Evolutionary conservation across 2,329 filamentous ascomycete genomes (phyloP).

Genomic region (Alternaria solani): DNA sequence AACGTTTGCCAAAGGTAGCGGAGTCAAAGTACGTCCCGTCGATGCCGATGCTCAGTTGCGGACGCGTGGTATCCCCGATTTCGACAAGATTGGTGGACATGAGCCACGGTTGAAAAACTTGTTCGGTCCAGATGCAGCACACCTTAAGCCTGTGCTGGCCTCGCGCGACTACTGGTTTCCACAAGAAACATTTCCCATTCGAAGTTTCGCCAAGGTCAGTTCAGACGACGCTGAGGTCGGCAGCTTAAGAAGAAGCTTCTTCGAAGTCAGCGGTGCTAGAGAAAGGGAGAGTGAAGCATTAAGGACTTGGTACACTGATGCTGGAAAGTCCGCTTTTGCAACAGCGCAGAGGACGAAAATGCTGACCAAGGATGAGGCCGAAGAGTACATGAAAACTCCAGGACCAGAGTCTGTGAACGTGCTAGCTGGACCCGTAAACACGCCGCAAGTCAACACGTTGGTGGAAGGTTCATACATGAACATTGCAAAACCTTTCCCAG

Average conservation of each 20-base stretch:
- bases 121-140: slow-evolving; percentile 61
- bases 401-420: slow-evolving; percentile 50
- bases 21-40: slow-evolving; percentile 20
- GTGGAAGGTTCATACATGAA: slow-evolving; percentile 54
- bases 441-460: slow-evolving; percentile 56
- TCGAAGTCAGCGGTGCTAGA: slow-evolving; percentile 52
- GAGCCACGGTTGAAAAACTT: slow-evolving; percentile 57
- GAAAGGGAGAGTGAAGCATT: slow-evolving; percentile 56
- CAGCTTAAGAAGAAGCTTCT: slow-evolving; percentile 56
- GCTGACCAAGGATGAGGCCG: slow-evolving; percentile 50
- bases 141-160: slow-evolving; percentile 58
- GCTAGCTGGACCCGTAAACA: slow-evolving; percentile 59
- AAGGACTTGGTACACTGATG: slow-evolving; percentile 63
- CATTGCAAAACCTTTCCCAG: slow-evolving; percentile 51
- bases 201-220: slow-evolving; percentile 15
- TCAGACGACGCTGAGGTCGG: slow-evolving; percentile 16
- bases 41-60: slow-evolving; percentile 27
- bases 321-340: slow-evolving; percentile 53
- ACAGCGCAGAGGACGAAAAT: slow-evolving; percentile 51
- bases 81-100: slow-evolving; percentile 41
- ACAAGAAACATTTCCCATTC: slow-evolving; percentile 61
- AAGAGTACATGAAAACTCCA: slow-evolving; percentile 54
- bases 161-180: slow-evolving; percentile 61
- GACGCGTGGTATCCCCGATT: slow-evolving; percentile 42
- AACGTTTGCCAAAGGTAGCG: slow-evolving; percentile 24